Evolutionary conservation across 768 basidiomycete species (phyloP).

Genomic region (Cytidiella melzeri): DNA sequence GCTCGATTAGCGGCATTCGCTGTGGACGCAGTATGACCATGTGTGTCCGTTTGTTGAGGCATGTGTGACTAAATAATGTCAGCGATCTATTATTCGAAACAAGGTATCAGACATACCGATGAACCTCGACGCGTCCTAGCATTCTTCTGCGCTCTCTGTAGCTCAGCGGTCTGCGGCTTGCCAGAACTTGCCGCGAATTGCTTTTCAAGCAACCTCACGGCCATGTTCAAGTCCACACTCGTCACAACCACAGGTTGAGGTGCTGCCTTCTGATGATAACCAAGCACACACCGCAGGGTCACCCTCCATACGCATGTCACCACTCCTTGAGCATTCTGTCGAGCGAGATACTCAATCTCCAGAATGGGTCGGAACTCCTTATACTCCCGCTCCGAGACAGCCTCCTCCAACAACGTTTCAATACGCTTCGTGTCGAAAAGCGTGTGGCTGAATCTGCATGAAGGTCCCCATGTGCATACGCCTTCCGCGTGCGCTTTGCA

Average conservation of each 20-base stretch:
- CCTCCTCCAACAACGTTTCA: conserved; percentile 9
- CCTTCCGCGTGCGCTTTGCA: neutral
- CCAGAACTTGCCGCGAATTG: conserved; percentile 9
- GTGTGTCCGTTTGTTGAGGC: no score
- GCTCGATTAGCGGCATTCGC: no score
- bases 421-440: conserved; percentile 6
- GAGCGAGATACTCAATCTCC: conserved; percentile 9
- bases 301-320: conserved; percentile 7
- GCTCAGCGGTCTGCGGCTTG: neutral
- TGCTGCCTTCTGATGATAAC: conserved; percentile 9
- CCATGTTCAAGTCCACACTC: conserved; percentile 2
- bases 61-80: neutral
- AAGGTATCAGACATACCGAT: neutral
- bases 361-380: conserved; percentile 7
- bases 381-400: conserved; percentile 8
- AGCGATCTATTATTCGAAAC: neutral
- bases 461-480: neutral
- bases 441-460: conserved; percentile 6
- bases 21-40: no score
- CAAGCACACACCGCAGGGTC: conserved; percentile 11
- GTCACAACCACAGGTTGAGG: conserved; percentile 12
- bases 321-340: neutral
- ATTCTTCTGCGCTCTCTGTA: neutral
- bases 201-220: conserved; percentile 7
- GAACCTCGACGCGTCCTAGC: neutral